Evolutionary conservation across 768 basidiomycete species (phyloP), one percentile per base, ranked within the genome.

Genomic region (Tubosaeta brunneosetosa): DNA sequence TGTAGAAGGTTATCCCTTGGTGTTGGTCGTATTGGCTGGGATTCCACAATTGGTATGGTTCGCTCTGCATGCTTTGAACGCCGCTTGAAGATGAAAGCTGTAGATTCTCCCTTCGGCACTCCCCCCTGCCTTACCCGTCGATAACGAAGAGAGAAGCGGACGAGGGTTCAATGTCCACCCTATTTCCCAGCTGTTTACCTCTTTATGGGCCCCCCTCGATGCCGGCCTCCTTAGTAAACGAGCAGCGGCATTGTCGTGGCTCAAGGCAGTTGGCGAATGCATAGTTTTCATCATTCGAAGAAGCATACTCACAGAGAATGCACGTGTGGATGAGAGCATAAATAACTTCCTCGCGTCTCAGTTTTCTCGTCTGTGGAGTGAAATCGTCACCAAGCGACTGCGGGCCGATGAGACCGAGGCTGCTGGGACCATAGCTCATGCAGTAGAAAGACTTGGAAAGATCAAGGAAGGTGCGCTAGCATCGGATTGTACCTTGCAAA

Each of bases 171-270:
- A 9, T 14, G 34, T 44, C 27, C 64, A 19, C 66, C 73, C 65
- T 47, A 64, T 86, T 3, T 58, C 72, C 3, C 74, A 77, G 27
- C 71, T 95, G 40, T 88, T 92, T 63, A 69, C 74, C 1, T 81
- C 90, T 0, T 84, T 97, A 61, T 97, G 94, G 92, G 79, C 83
- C 14, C 92, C 90, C 0, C 67, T 91, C 1, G 84, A 88, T 47
- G 60, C 60, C 9, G 55, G 60, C 10, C 59, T 66, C 32, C 65
- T 68, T n/a, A 61, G 66, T 37, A 56, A 46, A 44, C 55, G 51
- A 34, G 38, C 52, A 17, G 55, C 47, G 7, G 56, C 61, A 22
- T 79, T 79, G 5, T 77, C 83, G 0, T 84, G 89, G 10, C 88
- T 93, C 69, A 70, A 87, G 16, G 75, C 80, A 0, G 78, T 90